Conservation (phyloP, 225 moss, liverwort and hornwort genomes). For the Bryoerythrophyllum caledonicum region DNA sequence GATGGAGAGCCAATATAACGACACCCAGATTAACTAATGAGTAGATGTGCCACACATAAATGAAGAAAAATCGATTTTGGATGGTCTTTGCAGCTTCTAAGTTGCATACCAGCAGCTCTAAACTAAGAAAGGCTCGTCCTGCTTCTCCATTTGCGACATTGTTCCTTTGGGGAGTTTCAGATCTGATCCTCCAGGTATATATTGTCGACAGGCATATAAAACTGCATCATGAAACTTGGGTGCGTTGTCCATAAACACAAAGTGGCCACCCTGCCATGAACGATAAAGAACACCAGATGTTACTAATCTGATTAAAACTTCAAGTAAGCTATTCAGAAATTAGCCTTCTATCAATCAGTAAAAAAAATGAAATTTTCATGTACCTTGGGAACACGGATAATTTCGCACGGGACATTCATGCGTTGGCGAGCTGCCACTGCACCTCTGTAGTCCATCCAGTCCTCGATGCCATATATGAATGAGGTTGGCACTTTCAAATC, state of each 20-base stretch:
- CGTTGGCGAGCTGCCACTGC: constrained; percentile 59
- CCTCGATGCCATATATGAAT: constrained; percentile 80
- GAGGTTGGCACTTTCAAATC: constrained; percentile 93
- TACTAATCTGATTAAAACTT: not conserved
- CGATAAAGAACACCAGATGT: not conserved
- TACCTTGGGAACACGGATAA: constrained; percentile 93
- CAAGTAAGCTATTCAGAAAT: not conserved
- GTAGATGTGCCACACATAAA: constrained; percentile 1
- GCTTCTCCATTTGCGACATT: not conserved
- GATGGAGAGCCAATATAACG: not conserved
- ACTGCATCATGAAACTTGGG: constrained; percentile 75
- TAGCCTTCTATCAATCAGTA: not conserved
- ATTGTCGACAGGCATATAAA: constrained; percentile 69
- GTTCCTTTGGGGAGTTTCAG: constrained; percentile 11
- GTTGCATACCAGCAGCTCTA: constrained; percentile 2
- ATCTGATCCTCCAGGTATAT: constrained; percentile 33
- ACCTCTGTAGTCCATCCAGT: constrained; percentile 89
- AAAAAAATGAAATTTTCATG: not conserved
- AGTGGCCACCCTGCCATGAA: constrained; percentile 78
- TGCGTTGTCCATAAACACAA: constrained; percentile 91
- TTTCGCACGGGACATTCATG: constrained; percentile 79
- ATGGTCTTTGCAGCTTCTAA: not conserved
- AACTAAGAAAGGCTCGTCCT: constrained; percentile 16
- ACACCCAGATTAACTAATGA: not conserved
- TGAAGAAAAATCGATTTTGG: not conserved